Evolutionary conservation across 768 basidiomycete species (phyloP).

Genomic region (Mycena belliarum): DNA sequence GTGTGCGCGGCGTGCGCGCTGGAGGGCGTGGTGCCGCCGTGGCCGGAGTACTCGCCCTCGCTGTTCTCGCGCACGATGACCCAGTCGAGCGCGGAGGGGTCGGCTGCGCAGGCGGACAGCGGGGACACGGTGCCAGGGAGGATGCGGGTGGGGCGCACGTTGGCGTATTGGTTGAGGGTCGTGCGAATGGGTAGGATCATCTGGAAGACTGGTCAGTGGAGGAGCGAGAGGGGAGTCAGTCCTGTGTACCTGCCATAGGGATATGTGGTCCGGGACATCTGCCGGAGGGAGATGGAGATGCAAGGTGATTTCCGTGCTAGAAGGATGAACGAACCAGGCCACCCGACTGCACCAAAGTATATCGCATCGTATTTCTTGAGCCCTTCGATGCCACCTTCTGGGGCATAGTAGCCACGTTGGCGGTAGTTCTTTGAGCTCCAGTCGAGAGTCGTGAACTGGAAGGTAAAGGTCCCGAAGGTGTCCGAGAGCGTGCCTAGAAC

Average conservation of each 20-base stretch:
- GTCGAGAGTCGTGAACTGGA: slow-evolving; percentile 46
- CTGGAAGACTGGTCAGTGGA: neutral
- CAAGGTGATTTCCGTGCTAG: neutral
- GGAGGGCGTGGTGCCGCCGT: slow-evolving; percentile 44
- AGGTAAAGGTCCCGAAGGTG: slow-evolving; percentile 42
- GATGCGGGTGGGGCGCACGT: slow-evolving; percentile 49
- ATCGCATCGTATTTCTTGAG: slow-evolving; percentile 46
- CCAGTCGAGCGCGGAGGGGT: slow-evolving; percentile 47
- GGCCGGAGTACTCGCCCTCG: slow-evolving; percentile 57
- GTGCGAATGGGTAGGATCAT: slow-evolving; percentile 49
- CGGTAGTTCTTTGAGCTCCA: slow-evolving; percentile 52
- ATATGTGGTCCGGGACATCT: slow-evolving; percentile 55
- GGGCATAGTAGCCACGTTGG: slow-evolving; percentile 48
- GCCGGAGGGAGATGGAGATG: neutral
- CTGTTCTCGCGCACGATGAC: slow-evolving; percentile 58
- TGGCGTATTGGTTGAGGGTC: slow-evolving; percentile 53
- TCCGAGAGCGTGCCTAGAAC: slow-evolving; percentile 45
- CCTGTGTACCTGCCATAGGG: slow-evolving; percentile 46
- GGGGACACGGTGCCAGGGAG: slow-evolving; percentile 49
- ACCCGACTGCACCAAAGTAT: slow-evolving; percentile 48
- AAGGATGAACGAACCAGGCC: slow-evolving; percentile 16
- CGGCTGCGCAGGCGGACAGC: slow-evolving; percentile 41
- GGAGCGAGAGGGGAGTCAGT: neutral
- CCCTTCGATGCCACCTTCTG: slow-evolving; percentile 40
- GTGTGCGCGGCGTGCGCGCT: slow-evolving; percentile 46